Evolutionary conservation across 2,329 filamentous ascomycete genomes (phyloP).

Genomic region (Arthrobotrys pseudoclavata): DNA sequence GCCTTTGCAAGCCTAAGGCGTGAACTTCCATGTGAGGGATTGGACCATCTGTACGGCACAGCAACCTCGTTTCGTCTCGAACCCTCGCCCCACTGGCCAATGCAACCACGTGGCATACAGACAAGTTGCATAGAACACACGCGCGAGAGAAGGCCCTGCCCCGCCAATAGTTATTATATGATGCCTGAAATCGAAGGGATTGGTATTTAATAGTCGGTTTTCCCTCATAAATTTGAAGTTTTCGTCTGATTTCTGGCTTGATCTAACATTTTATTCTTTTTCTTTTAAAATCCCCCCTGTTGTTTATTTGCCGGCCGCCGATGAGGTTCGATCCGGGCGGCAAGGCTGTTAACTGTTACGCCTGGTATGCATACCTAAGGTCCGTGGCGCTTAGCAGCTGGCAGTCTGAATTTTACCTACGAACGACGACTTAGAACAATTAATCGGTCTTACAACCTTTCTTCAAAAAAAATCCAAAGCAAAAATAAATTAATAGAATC

Average conservation of each 20-base stretch:
- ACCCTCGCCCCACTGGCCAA: background rate
- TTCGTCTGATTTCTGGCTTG: background rate
- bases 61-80: constrained; percentile 1
- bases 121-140: background rate
- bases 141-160: background rate
- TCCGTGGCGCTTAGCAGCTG: background rate
- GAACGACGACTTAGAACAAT: background rate
- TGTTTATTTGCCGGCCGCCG: background rate
- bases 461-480: background rate
- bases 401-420: background rate
- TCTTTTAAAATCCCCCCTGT: background rate
- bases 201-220: background rate
- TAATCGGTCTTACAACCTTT: background rate
- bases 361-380: background rate
- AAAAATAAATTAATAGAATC: background rate
- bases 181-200: background rate
- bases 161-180: background rate
- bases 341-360: background rate
- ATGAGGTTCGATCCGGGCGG: background rate
- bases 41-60: background rate
- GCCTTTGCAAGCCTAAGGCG: background rate
- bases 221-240: background rate
- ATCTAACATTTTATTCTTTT: background rate
- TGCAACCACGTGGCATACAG: background rate
- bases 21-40: background rate